Evolutionary conservation across 2,329 filamentous ascomycete genomes (phyloP).

Genomic region (Xylaria sp.): DNA sequence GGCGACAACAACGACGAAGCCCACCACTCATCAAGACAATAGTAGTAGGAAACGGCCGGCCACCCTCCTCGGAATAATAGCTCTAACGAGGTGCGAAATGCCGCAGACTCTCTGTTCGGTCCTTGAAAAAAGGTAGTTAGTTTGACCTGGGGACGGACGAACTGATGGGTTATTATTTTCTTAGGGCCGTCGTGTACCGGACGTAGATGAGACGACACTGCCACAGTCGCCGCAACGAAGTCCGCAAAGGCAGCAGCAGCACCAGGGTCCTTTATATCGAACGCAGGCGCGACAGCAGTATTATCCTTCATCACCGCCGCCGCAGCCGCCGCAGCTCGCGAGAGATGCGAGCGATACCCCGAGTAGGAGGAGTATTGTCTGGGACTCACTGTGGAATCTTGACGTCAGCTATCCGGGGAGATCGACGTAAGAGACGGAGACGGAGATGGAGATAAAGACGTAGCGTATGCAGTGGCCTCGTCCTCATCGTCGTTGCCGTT

Average conservation of each 20-base stretch:
- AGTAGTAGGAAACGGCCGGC: slow-evolving; percentile 28
- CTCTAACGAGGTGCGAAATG: slow-evolving; percentile 57
- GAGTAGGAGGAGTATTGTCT: slow-evolving; percentile 58
- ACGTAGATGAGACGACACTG: slow-evolving; percentile 28
- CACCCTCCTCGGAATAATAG: slow-evolving; percentile 29
- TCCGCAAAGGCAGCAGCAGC: slow-evolving; percentile 31
- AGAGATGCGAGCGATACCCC: slow-evolving; percentile 49
- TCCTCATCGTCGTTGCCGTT: too few species aligned
- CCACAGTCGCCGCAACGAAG: slow-evolving; percentile 29
- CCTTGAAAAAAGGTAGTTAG: slow-evolving; percentile 43
- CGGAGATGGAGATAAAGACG: too few species aligned
- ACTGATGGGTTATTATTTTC: slow-evolving; percentile 38
- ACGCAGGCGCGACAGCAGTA: too few species aligned
- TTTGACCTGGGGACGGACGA: too few species aligned
- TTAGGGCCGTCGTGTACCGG: slow-evolving; percentile 36
- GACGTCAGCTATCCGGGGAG: slow-evolving; percentile 60
- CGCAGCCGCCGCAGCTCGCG: slow-evolving; percentile 37
- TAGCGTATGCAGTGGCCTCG: too few species aligned
- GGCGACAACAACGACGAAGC: slow-evolving; percentile 25
- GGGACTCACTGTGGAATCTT: slow-evolving; percentile 67
- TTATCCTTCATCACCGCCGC: too few species aligned
- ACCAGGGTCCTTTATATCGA: too few species aligned
- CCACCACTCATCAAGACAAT: slow-evolving; percentile 24
- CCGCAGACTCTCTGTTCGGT: slow-evolving; percentile 57
- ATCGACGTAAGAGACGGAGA: slow-evolving; percentile 36